Conservation (phyloP, 306 rosid species). For the Crotalaria pallida region DNA sequence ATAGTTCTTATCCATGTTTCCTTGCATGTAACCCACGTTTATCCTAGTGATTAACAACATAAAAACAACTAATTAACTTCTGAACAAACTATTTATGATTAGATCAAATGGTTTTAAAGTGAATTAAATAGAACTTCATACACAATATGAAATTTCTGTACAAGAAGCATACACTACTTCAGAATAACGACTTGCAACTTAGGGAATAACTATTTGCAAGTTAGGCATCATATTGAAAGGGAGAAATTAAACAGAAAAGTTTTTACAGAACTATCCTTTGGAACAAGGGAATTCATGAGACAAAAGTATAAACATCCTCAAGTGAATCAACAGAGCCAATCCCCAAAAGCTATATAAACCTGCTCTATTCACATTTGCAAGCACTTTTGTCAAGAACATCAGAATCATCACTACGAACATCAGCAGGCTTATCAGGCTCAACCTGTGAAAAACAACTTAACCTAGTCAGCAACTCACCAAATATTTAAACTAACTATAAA, state of each 20-base stretch:
- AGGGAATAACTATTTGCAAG: slow-evolving; percentile 6
- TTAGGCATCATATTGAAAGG: not conserved
- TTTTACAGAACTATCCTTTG: slow-evolving; percentile 19
- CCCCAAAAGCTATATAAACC: not conserved
- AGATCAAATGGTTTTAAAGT: not conserved
- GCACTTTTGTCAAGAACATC: not conserved
- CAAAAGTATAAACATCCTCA: not conserved
- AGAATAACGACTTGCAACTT: not conserved
- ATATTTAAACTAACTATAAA: not conserved
- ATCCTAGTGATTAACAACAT: too few relatives aligned
- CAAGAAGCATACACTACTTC: not conserved
- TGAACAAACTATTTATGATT: not conserved
- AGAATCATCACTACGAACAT: not conserved
- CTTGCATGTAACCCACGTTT: too few relatives aligned
- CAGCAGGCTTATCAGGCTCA: slow-evolving; percentile 26
- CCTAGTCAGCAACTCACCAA: not conserved
- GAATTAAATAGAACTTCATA: not conserved
- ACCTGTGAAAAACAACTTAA: slow-evolving; percentile 24
- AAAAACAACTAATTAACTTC: not conserved
- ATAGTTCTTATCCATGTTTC: too few relatives aligned
- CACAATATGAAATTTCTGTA: not conserved
- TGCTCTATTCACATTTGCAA: not conserved
- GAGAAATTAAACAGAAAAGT: not conserved
- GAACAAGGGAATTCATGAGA: slow-evolving; percentile 6
- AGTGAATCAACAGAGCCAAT: slow-evolving; percentile 6